Percentiles rank a stretch among this genome's conserved stretches.
Evolutionary conservation across 352 stramenopile genomes (phyloP).

Genomic region (Pythium monospermum): DNA sequence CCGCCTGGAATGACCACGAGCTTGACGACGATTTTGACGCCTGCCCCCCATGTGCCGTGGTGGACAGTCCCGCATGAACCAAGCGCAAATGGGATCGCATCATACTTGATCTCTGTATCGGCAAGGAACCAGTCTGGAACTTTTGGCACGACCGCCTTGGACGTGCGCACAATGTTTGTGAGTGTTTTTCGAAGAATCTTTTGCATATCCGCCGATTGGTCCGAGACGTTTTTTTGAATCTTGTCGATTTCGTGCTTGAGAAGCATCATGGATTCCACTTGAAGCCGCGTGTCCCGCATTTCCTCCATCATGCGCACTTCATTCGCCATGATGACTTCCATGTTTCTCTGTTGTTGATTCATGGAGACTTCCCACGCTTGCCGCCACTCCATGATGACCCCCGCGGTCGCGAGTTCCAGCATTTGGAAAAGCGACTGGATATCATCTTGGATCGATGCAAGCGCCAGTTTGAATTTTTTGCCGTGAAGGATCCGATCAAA

Average conservation of each 20-base stretch:
- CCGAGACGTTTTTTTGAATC: background rate
- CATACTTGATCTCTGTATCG: background rate
- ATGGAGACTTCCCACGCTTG: background rate
- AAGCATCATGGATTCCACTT: background rate
- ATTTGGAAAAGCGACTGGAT: slow-evolving; percentile 2
- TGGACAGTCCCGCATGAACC: slow-evolving; percentile 4
- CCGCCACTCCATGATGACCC: background rate
- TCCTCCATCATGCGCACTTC: background rate
- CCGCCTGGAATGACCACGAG: background rate
- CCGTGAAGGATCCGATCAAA: background rate
- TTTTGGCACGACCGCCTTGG: background rate
- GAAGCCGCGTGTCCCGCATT: background rate
- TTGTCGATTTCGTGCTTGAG: background rate
- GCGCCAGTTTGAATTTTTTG: background rate
- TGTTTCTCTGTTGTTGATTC: background rate
- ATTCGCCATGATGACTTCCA: background rate
- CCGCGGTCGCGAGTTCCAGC: background rate
- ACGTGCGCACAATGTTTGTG: background rate
- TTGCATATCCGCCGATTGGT: background rate
- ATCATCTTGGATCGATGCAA: background rate
- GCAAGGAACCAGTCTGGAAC: slow-evolving; percentile 5
- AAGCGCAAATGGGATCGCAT: background rate
- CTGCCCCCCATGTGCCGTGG: background rate
- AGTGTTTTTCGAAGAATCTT: background rate
- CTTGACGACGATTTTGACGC: slow-evolving; percentile 4